These are phyloP conservation scores for Penicillium canariense DNA, from an alignment of 495 filamentous ascomycete species.

Conservation along the genomic window DNA sequence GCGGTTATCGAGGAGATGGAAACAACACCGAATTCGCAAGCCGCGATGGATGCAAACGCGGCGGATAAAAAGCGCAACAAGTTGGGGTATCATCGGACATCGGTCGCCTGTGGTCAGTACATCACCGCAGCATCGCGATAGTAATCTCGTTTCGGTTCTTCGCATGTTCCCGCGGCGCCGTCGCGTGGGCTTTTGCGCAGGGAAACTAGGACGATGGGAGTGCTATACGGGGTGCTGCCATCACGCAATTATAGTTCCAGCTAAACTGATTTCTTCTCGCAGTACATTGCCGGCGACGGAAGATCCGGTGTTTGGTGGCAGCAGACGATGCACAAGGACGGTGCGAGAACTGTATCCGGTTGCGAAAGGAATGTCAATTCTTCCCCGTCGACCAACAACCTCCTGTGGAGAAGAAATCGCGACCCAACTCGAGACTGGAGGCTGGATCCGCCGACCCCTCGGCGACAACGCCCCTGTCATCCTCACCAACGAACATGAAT, in stretches of 20 bases:
- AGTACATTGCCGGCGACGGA: conserved; percentile 94
- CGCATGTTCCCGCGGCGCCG: neutral
- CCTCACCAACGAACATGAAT: conserved; percentile 36
- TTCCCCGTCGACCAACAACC: conserved; percentile 87
- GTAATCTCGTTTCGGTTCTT: neutral
- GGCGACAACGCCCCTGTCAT: conserved; percentile 40
- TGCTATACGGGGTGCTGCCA: neutral
- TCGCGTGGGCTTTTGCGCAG: neutral
- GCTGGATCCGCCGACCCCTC: conserved; percentile 42
- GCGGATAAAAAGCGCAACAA: conserved; percentile 94
- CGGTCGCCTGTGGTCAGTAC: conserved; percentile 92
- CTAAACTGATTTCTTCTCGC: conserved; percentile 16
- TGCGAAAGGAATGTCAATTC: conserved; percentile 96
- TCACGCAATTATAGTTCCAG: conserved; percentile 2
- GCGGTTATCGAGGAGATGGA: conserved; percentile 57
- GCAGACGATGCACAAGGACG: conserved; percentile 75
- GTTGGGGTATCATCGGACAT: conserved; percentile 94
- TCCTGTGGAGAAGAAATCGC: conserved; percentile 52
- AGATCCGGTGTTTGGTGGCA: conserved; percentile 88
- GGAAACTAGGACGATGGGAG: neutral
- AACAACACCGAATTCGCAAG: conserved; percentile 66
- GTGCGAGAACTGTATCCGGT: conserved; percentile 91
- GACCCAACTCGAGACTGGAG: conserved; percentile 44
- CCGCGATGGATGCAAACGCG: conserved; percentile 44
- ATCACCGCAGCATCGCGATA: neutral